Conservation (phyloP, 2,329 filamentous ascomycete species). For the Fusarium cicatricum region DNA sequence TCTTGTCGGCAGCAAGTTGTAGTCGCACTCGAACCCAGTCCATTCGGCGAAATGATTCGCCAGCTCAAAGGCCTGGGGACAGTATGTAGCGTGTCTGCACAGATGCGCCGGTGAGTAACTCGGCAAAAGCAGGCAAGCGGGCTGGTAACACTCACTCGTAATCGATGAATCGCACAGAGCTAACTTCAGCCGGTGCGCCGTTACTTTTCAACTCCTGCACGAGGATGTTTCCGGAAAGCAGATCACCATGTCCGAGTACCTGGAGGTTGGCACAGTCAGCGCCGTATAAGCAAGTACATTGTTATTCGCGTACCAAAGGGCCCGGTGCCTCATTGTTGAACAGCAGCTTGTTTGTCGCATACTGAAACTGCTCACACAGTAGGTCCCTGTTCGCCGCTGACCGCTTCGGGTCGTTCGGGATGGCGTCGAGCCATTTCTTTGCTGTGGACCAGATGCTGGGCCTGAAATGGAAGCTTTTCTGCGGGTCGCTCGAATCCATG, state of each 20-base stretch:
- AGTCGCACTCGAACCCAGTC: slow-evolving; percentile 35
- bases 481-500: neutral
- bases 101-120: neutral
- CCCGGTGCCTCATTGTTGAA: slow-evolving; percentile 10
- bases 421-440: slow-evolving; percentile 32
- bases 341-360: slow-evolving; percentile 17
- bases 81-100: slow-evolving; percentile 34
- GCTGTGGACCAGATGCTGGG: slow-evolving; percentile 35
- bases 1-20: slow-evolving; percentile 19
- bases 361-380: slow-evolving; percentile 27
- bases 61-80: slow-evolving; percentile 33
- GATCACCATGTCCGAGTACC: slow-evolving; percentile 36
- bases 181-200: neutral
- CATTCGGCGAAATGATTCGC: slow-evolving; percentile 39
- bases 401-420: slow-evolving; percentile 10
- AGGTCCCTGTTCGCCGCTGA: slow-evolving; percentile 4
- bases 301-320: slow-evolving; percentile 19
- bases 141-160: slow-evolving; percentile 33
- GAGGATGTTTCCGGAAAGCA: slow-evolving; percentile 36
- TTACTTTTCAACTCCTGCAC: slow-evolving; percentile 18
- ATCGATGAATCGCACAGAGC: slow-evolving; percentile 35
- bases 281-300: neutral
- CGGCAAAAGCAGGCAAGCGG: neutral
- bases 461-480: slow-evolving; percentile 9
- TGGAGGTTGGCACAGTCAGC: neutral